Evolutionary conservation across 768 basidiomycete genomes (phyloP), one percentile per base, ranked within the genome.

Genomic region (Russula earlei): DNA sequence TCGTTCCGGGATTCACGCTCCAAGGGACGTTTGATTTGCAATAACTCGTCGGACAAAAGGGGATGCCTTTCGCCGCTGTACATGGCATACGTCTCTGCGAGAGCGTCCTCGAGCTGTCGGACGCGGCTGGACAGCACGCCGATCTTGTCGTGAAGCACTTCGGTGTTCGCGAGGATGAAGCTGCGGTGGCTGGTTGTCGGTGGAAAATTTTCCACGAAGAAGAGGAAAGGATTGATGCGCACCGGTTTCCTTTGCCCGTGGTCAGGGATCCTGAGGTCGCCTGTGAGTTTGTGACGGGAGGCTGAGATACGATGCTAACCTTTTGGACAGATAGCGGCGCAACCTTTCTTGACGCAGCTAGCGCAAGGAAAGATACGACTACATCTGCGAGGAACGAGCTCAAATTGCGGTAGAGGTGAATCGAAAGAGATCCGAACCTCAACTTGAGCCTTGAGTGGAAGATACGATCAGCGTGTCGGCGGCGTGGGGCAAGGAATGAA

Each of bases 191-290:
- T 38, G 20, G 40, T 24, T 34, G 54, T 44, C 22, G n/a, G 33
- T 19, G 74, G 49, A 14, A 49, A 19, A 31, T 55, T 49, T 46
- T 56, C 45, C 4, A 36, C 34, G 12, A 15, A 36, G 19, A 52
- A 12, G 22, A 24, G 24, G 15, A 36, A 55, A 20, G 56, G 24
- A 59, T 15, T 12, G 54, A 58, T 9, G 31, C 65, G 48, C 62
- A 83, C 84, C 84, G 72, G 66, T 85, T 87, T 12, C 84, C 84
- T 67, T 83, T 85, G 57, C 84, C 84, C 14, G 84, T 85, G 11
- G 83, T 85, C 37, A 85, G 73, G 29, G 82, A 83, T 15, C 83
- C 83, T 84, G 58, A 31, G 10, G 29, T 31, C 29, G 29, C 10
- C 10, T 19, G 40, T 36, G 25, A 40, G 12, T 14, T n/a, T 14